A percentile compares a stretch with the other conserved stretches of the same genome.
Conservation (phyloP, 2,329 filamentous ascomycete species). For the Fusarium pseudonygamai region DNA sequence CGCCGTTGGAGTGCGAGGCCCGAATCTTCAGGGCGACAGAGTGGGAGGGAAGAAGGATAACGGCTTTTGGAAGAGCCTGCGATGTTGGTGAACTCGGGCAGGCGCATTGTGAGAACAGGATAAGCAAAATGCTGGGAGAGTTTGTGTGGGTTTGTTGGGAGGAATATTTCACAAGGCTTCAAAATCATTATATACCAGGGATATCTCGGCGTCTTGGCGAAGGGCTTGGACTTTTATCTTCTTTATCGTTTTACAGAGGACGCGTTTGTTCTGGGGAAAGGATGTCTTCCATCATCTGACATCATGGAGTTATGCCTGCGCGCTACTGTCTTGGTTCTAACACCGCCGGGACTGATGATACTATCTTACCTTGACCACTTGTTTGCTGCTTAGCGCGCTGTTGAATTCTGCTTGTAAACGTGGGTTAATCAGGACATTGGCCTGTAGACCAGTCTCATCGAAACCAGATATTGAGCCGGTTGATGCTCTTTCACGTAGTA, state of each 20-base stretch:
- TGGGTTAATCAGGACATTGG: neutral
- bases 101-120: neutral
- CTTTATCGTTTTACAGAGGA: conserved; percentile 9
- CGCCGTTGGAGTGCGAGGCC: conserved; percentile 56
- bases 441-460: neutral
- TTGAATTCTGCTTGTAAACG: neutral
- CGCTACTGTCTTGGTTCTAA: conserved; percentile 14
- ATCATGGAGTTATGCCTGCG: conserved; percentile 33
- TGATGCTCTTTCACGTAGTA: neutral
- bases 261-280: conserved; percentile 22
- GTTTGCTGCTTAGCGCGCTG: conserved; percentile 1
- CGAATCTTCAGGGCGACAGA: conserved; percentile 54
- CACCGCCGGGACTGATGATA: conserved; percentile 12
- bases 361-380: conserved; percentile 3
- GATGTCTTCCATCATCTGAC: conserved; percentile 17
- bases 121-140: neutral
- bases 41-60: conserved; percentile 52
- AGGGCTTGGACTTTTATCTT: conserved; percentile 25
- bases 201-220: conserved; percentile 43
- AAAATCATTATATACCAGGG: conserved; percentile 44
- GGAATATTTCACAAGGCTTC: conserved; percentile 29
- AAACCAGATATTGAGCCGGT: neutral
- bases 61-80: conserved; percentile 65
- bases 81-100: conserved; percentile 63
- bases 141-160: conserved; percentile 19